Evolutionary conservation across 345 rosid species (phyloP).

Genomic region (Lepidium sativum): DNA sequence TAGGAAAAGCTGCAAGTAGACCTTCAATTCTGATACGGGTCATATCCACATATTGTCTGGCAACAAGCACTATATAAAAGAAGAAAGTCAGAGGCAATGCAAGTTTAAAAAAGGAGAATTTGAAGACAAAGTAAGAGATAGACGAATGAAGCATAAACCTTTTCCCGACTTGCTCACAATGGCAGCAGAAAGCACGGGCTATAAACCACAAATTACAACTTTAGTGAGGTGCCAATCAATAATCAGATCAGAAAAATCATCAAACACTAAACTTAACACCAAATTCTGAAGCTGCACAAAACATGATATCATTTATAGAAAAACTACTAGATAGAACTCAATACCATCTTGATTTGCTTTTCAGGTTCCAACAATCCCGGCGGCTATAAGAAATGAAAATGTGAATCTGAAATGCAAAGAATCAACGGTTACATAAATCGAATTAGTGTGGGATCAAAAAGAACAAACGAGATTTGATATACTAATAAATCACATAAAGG

Average conservation of each 20-base stretch:
- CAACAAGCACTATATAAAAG: constrained; percentile 60
- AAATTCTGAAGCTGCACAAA: not conserved
- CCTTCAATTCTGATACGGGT: constrained; percentile 92
- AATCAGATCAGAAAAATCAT: constrained; percentile 10
- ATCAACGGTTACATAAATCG: not conserved
- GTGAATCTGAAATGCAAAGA: constrained; percentile 18
- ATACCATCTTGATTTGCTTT: constrained; percentile 23
- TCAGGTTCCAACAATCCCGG: constrained; percentile 1
- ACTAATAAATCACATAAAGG: not conserved
- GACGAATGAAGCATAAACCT: constrained; percentile 39
- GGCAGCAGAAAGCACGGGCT: constrained; percentile 94
- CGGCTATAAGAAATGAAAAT: not conserved
- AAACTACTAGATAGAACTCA: not conserved
- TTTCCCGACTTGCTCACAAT: constrained; percentile 82
- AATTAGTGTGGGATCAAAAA: not conserved
- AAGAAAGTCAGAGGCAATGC: constrained; percentile 8
- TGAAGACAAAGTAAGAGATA: not conserved
- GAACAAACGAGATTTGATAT: not conserved
- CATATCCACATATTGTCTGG: constrained; percentile 98
- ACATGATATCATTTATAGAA: not conserved
- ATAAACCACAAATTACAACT: constrained; percentile 21
- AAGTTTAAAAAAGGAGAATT: not conserved
- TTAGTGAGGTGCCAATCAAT: constrained; percentile 4
- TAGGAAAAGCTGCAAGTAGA: constrained; percentile 99
- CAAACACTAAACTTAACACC: not conserved